These are phyloP conservation scores for Aspergillus baeticus DNA, from an alignment of 495 filamentous ascomycete species.

Conservation along the genomic window DNA sequence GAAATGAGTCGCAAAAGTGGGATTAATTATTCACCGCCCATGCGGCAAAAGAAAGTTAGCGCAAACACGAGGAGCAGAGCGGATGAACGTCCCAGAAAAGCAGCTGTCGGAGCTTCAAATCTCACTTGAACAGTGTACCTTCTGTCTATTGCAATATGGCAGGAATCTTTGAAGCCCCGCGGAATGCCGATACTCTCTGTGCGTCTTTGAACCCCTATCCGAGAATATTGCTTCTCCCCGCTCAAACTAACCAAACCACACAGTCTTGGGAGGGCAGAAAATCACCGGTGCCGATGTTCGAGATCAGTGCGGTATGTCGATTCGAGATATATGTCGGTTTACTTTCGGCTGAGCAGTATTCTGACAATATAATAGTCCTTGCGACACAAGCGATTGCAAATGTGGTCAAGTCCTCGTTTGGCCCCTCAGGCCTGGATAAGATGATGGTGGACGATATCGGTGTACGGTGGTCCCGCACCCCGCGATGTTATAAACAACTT, in stretches of 20 bases:
- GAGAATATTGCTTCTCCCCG: background rate
- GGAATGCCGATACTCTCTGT: constrained; percentile 86
- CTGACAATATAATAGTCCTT: constrained; percentile 58
- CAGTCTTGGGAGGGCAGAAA: constrained; percentile 89
- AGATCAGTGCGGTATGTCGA: constrained; percentile 82
- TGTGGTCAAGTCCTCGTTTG: constrained; percentile 98
- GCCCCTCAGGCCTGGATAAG: constrained; percentile 95
- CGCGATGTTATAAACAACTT: constrained; percentile 17
- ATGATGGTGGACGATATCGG: constrained; percentile 99
- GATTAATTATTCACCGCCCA: constrained; percentile 46
- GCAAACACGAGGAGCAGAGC: constrained; percentile 25
- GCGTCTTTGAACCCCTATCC: constrained; percentile 23
- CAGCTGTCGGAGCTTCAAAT: constrained; percentile 33
- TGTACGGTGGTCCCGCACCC: constrained; percentile 50
- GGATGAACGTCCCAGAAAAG: constrained; percentile 5
- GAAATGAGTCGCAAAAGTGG: constrained; percentile 41
- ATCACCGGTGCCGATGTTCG: constrained; percentile 93
- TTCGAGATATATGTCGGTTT: background rate
- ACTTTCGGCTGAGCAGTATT: background rate
- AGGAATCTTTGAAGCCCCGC: constrained; percentile 83
- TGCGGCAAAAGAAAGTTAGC: constrained; percentile 48
- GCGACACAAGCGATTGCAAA: constrained; percentile 97
- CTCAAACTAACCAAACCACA: constrained; percentile 33
- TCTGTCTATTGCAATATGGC: constrained; percentile 59
- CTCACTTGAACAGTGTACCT: constrained; percentile 12